Evolutionary conservation across 139 green algal genomes (phyloP).

Genomic region (Pleodorina starrii): DNA sequence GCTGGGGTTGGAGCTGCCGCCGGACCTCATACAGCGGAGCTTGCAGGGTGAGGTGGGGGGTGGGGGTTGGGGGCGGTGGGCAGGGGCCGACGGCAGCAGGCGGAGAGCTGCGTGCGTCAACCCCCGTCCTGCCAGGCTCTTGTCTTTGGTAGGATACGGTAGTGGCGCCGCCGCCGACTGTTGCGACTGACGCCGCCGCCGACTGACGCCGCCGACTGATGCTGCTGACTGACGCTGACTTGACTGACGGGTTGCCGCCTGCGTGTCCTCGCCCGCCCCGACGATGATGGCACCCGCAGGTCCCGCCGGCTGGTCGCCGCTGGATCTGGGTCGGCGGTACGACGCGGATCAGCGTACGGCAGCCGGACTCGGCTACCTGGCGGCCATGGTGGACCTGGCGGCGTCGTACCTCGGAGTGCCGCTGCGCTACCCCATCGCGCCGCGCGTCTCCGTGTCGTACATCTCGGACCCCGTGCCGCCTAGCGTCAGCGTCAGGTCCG

Average conservation of each 20-base stretch:
- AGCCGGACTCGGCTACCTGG: constrained; percentile 76
- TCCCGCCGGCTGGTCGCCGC: background rate
- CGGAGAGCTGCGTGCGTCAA: too few relatives aligned
- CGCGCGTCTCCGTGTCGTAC: constrained; percentile 62
- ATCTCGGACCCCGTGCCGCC: constrained; percentile 66
- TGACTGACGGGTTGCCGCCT: too few relatives aligned
- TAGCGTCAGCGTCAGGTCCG: constrained; percentile 10
- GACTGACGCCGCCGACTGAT: too few relatives aligned
- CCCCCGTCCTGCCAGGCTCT: too few relatives aligned
- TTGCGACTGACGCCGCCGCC: too few relatives aligned
- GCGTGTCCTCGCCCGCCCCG: too few relatives aligned
- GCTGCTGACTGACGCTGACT: too few relatives aligned
- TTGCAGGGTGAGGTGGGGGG: constrained; percentile 42
- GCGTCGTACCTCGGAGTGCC: constrained; percentile 76
- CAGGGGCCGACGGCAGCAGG: too few relatives aligned
- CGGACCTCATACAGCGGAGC: constrained; percentile 47
- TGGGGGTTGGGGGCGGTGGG: too few relatives aligned
- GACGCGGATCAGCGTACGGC: constrained; percentile 66
- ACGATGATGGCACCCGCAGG: background rate
- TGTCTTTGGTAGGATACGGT: too few relatives aligned
- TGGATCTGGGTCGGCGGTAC: constrained; percentile 17
- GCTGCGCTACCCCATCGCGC: constrained; percentile 76
- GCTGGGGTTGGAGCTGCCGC: constrained; percentile 57
- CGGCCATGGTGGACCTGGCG: constrained; percentile 68
- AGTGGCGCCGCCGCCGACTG: too few relatives aligned